Percentiles rank a stretch among this genome's conserved stretches.
These are phyloP conservation scores for Auricularia cornea DNA, from an alignment of 768 basidiomycete species.

Conservation along the genomic window DNA sequence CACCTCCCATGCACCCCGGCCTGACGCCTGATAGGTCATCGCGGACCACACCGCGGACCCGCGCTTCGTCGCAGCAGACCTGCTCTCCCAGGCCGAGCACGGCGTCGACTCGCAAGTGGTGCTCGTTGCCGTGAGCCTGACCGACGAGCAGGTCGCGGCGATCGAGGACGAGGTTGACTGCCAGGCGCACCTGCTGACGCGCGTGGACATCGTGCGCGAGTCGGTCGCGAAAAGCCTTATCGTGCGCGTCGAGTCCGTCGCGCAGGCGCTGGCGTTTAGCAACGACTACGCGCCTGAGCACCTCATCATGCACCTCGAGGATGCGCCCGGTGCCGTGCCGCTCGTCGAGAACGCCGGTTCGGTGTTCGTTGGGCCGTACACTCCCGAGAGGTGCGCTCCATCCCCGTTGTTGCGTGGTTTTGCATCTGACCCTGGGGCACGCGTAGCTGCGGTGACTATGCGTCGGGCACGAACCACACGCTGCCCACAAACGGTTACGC, in stretches of 20 bases:
- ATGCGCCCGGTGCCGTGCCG: constrained; percentile 56
- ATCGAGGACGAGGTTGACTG: constrained; percentile 80
- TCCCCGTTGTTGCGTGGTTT: constrained; percentile 1
- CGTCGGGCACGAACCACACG: constrained; percentile 98
- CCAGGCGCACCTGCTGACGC: constrained; percentile 79
- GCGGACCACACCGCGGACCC: constrained; percentile 83
- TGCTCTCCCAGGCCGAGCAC: constrained; percentile 96
- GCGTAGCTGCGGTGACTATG: constrained; percentile 98
- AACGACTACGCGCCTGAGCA: constrained; percentile 99
- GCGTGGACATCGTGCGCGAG: constrained; percentile 84
- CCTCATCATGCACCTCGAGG: constrained; percentile 79
- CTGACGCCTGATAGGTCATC: constrained; percentile 57
- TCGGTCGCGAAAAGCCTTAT: constrained; percentile 89
- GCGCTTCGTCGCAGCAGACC: constrained; percentile 90
- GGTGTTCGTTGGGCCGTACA: constrained; percentile 90
- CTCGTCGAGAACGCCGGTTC: constrained; percentile 88
- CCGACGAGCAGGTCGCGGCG: constrained; percentile 48
- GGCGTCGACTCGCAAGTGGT: constrained; percentile 98
- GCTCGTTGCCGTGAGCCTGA: constrained; percentile 69
- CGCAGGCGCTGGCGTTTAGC: constrained; percentile 79
- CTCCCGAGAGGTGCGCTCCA: constrained; percentile 75
- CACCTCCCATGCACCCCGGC: background rate
- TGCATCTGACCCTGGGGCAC: too few species aligned
- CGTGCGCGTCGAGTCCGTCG: constrained; percentile 55
- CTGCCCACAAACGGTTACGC: constrained; percentile 95